A percentile compares a stretch with the other conserved stretches of the same genome.
These are phyloP conservation scores for Tulasnella sp. DNA, from an alignment of 768 basidiomycete genomes.

Conservation along the genomic window DNA sequence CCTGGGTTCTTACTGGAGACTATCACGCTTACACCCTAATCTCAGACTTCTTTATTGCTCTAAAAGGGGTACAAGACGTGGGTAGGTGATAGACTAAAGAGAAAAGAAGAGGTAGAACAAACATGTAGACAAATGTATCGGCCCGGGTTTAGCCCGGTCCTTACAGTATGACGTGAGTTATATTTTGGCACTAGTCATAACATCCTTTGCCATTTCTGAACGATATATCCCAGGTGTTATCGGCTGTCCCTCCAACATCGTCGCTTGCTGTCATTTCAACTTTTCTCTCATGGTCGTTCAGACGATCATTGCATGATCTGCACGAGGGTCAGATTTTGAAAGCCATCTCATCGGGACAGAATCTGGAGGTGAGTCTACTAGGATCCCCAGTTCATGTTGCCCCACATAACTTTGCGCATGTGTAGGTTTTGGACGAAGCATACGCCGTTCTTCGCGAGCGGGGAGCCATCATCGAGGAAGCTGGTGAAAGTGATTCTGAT, in stretches of 20 bases:
- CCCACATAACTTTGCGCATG: neutral
- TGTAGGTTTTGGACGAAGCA: constrained; percentile 44
- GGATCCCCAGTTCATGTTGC: neutral
- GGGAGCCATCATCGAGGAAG: constrained; percentile 56
- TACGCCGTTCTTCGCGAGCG: constrained; percentile 47
- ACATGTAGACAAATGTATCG: too few species aligned
- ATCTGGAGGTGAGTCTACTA: constrained; percentile 41
- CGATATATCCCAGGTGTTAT: constrained; percentile 37
- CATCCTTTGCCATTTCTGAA: neutral
- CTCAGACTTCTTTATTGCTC: too few species aligned
- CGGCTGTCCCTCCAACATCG: constrained; percentile 62
- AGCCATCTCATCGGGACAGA: constrained; percentile 64
- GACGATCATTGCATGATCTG: constrained; percentile 53
- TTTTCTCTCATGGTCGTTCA: constrained; percentile 67
- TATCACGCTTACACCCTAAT: too few species aligned
- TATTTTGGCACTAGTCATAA: neutral
- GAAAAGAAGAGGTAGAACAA: too few species aligned
- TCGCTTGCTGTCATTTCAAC: constrained; percentile 55
- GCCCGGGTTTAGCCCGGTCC: too few species aligned
- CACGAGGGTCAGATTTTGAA: constrained; percentile 69
- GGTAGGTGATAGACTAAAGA: too few species aligned
- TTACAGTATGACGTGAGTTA: constrained; percentile 63
- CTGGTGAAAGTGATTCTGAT: constrained; percentile 28
- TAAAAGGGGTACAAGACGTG: too few species aligned
- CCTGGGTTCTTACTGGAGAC: too few species aligned